Evolutionary conservation across 2,329 filamentous ascomycete species (phyloP).

Genomic region (Hymenoscyphus occultus): DNA sequence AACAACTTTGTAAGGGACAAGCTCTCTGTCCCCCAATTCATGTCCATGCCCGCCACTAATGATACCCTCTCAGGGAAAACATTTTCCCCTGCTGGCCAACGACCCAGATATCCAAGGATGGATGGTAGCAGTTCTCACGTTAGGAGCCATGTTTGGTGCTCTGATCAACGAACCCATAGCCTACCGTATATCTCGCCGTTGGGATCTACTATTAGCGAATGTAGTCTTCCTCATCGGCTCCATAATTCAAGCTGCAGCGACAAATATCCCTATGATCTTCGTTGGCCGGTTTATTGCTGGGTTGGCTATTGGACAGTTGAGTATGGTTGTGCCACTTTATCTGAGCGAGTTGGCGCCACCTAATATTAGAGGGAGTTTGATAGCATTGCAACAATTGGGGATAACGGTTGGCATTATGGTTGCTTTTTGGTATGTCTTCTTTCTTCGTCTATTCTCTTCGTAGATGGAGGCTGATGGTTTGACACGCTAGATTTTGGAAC

Average conservation of each 20-base stretch:
- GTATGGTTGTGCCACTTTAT: conserved; percentile 35
- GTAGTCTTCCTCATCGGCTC: conserved; percentile 66
- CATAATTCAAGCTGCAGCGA: conserved; percentile 61
- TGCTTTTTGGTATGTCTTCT: conserved; percentile 39
- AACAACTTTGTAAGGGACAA: conserved; percentile 41
- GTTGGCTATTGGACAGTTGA: conserved; percentile 46
- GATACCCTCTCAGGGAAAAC: conserved; percentile 38
- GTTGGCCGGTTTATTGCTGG: conserved; percentile 72
- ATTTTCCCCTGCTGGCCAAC: conserved; percentile 45
- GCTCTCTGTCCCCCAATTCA: not conserved
- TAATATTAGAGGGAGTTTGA: conserved; percentile 60
- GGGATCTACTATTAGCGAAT: conserved; percentile 62
- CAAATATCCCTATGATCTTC: conserved; percentile 50
- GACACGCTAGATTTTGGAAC: conserved; percentile 40
- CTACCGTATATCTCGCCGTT: conserved; percentile 65
- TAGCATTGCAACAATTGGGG: conserved; percentile 61
- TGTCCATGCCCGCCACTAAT: not conserved
- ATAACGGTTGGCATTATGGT: conserved; percentile 54
- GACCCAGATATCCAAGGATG: conserved; percentile 19
- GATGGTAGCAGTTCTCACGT: conserved; percentile 18
- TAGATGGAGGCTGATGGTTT: not conserved
- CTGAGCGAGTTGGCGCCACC: conserved; percentile 45
- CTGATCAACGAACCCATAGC: conserved; percentile 66
- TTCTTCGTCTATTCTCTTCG: too few species aligned
- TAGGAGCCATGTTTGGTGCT: conserved; percentile 60